These are phyloP conservation scores for Monosporascus cannonballus DNA, from an alignment of 2,329 filamentous ascomycete genomes.

Conservation along the genomic window DNA sequence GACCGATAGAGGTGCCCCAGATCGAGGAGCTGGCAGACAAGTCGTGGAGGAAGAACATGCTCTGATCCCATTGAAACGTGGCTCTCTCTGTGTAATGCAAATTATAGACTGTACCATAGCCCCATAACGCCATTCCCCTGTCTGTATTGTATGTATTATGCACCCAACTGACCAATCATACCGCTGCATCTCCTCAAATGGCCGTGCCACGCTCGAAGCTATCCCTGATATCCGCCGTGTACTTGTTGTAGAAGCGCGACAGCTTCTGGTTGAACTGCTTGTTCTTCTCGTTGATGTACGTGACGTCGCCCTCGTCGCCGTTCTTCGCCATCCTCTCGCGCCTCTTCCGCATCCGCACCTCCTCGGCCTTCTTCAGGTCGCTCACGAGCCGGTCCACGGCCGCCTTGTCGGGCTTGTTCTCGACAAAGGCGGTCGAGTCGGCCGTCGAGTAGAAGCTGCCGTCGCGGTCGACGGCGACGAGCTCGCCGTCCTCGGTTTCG, in stretches of 20 bases:
- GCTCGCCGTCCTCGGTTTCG: slow-evolving; percentile 89
- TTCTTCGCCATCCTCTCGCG: slow-evolving; percentile 70
- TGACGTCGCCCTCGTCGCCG: slow-evolving; percentile 86
- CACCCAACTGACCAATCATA: not conserved
- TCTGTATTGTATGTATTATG: not conserved
- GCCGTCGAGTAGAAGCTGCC: slow-evolving; percentile 88
- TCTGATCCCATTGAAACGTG: slow-evolving; percentile 42
- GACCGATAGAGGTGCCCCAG: slow-evolving; percentile 69
- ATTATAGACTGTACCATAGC: slow-evolving; percentile 2
- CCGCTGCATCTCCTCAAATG: slow-evolving; percentile 52
- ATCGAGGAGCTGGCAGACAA: slow-evolving; percentile 78
- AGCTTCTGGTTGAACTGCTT: slow-evolving; percentile 99
- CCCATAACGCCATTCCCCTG: not conserved
- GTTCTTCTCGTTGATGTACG: slow-evolving; percentile 99
- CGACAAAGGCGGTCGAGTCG: slow-evolving; percentile 72
- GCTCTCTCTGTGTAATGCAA: slow-evolving; percentile 1
- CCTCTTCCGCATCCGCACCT: slow-evolving; percentile 77
- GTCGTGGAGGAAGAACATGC: slow-evolving; percentile 86
- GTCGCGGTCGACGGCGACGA: slow-evolving; percentile 88
- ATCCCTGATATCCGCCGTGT: slow-evolving; percentile 92
- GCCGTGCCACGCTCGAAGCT: slow-evolving; percentile 97
- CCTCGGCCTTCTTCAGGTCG: slow-evolving; percentile 84
- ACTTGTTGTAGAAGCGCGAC: slow-evolving; percentile 95
- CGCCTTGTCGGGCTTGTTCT: slow-evolving; percentile 81
- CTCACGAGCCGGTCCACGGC: slow-evolving; percentile 82